Evolutionary conservation across 352 stramenopile genomes (phyloP).

Genomic region (Pythium pectinolyticum): DNA sequence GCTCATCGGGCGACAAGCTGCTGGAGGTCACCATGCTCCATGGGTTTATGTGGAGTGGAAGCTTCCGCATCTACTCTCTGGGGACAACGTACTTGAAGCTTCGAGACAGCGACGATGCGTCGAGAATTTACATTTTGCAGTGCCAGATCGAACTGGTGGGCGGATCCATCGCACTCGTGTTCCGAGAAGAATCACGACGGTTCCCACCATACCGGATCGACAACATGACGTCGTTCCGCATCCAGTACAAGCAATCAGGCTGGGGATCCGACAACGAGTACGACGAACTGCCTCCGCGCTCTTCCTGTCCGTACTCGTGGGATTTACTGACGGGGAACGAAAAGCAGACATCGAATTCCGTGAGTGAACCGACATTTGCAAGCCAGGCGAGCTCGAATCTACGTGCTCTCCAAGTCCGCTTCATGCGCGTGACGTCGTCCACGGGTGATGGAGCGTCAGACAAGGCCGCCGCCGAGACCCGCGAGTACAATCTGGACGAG

Average conservation of each 20-base stretch:
- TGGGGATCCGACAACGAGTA: slow-evolving; percentile 75
- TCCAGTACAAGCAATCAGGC: slow-evolving; percentile 82
- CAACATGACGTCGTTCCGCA: slow-evolving; percentile 90
- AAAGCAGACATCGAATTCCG: slow-evolving; percentile 52
- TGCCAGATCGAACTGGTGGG: slow-evolving; percentile 87
- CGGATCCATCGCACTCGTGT: slow-evolving; percentile 81
- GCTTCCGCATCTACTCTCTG: slow-evolving; percentile 84
- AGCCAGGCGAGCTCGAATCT: slow-evolving; percentile 55
- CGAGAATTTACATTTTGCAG: slow-evolving; percentile 87
- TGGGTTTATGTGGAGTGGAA: slow-evolving; percentile 82
- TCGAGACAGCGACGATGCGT: slow-evolving; percentile 61
- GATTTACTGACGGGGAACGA: slow-evolving; percentile 74
- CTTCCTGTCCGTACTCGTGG: slow-evolving; percentile 86
- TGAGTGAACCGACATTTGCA: slow-evolving; percentile 65
- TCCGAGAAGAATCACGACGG: slow-evolving; percentile 80
- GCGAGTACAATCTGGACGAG: slow-evolving; percentile 87
- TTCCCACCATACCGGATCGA: slow-evolving; percentile 91
- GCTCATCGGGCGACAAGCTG: slow-evolving; percentile 67
- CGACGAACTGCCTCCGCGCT: slow-evolving; percentile 70
- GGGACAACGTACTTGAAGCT: slow-evolving; percentile 88
- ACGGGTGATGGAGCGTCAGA: slow-evolving; percentile 51
- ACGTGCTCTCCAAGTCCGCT: slow-evolving; percentile 80
- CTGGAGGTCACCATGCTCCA: slow-evolving; percentile 85
- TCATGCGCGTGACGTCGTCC: slow-evolving; percentile 86
- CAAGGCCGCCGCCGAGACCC: slow-evolving; percentile 82